A percentile compares a stretch with the other conserved stretches of the same genome.
Evolutionary conservation across 495 filamentous ascomycete genomes (phyloP).

Genomic region (Pseudevernia furfuracea): DNA sequence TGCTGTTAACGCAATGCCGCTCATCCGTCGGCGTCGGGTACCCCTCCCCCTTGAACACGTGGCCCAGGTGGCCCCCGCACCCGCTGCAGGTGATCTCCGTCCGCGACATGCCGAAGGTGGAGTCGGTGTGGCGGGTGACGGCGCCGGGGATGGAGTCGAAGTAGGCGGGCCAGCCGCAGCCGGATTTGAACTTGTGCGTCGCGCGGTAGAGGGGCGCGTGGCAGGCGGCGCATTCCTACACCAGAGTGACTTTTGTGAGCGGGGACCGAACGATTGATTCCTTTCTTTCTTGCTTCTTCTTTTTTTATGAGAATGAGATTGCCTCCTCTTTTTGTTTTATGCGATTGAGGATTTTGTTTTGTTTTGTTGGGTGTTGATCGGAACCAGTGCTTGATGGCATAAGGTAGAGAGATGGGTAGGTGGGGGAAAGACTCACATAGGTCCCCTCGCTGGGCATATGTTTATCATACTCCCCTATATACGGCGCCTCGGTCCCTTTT

Average conservation of each 20-base stretch:
- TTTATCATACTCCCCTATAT: slow-evolving; percentile 76
- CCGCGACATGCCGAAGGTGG: slow-evolving; percentile 68
- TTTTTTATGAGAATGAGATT: too few relatives aligned
- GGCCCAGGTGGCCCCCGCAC: slow-evolving; percentile 91
- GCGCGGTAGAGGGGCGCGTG: slow-evolving; percentile 82
- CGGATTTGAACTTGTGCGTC: slow-evolving; percentile 86
- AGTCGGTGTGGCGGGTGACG: slow-evolving; percentile 71
- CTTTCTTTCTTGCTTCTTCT: too few relatives aligned
- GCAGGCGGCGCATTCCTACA: slow-evolving; percentile 83
- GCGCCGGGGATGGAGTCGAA: slow-evolving; percentile 90
- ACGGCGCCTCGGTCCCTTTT: slow-evolving; percentile 80
- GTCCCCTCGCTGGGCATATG: slow-evolving; percentile 66
- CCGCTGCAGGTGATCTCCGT: slow-evolving; percentile 91
- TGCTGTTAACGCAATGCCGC: slow-evolving; percentile 92
- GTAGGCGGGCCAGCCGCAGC: slow-evolving; percentile 97
- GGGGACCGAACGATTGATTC: too few relatives aligned
- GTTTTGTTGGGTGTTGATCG: too few relatives aligned
- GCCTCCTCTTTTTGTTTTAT: too few relatives aligned
- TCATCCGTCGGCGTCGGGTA: slow-evolving; percentile 87
- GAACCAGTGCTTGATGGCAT: too few relatives aligned
- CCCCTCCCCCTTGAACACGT: slow-evolving; percentile 96
- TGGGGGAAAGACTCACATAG: slow-evolving; percentile 10
- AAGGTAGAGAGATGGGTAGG: background rate
- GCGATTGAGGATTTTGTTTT: too few relatives aligned
- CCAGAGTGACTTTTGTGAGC: too few relatives aligned